phyloP scores from a whole-genome alignment of 106 monocot genomes.

The Cymbidium sinense region DNA sequence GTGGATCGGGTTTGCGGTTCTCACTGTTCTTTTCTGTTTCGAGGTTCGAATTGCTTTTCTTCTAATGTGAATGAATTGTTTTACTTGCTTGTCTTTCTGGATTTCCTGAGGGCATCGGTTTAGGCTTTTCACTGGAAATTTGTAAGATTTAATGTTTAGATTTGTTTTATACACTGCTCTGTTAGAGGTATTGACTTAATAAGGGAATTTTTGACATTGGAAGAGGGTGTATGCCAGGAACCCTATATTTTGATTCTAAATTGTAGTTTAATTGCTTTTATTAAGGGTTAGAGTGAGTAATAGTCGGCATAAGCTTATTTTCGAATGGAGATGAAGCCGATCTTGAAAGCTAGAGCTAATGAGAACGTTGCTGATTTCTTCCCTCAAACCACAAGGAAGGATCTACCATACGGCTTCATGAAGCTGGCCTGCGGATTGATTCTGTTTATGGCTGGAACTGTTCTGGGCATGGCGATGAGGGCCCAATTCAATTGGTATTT shows the following conservation, averaged over 20 bases:
- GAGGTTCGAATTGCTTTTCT: neutral
- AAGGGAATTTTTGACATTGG: neutral
- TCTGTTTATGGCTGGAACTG: conserved; percentile 57
- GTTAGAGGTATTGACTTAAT: too few relatives aligned
- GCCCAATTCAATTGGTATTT: conserved; percentile 45
- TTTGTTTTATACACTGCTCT: neutral
- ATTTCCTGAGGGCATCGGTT: neutral
- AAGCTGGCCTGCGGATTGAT: conserved; percentile 32
- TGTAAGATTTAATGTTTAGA: neutral
- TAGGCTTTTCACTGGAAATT: neutral
- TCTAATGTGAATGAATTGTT: neutral
- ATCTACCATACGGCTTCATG: conserved; percentile 25
- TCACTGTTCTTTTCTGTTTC: neutral
- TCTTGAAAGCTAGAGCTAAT: conserved; percentile 9
- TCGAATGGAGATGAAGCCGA: conserved; percentile 12
- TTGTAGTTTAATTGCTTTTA: neutral
- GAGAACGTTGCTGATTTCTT: conserved; percentile 8
- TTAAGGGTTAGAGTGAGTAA: neutral
- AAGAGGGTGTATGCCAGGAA: neutral
- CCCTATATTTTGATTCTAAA: neutral
- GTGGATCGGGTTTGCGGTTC: neutral
- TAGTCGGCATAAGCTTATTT: neutral
- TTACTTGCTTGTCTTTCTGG: neutral
- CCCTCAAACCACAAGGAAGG: conserved; percentile 21
- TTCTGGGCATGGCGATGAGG: conserved; percentile 49